These are phyloP conservation scores for Cladosporium sp. DNA, from an alignment of 2,329 filamentous ascomycete genomes.

Conservation along the genomic window DNA sequence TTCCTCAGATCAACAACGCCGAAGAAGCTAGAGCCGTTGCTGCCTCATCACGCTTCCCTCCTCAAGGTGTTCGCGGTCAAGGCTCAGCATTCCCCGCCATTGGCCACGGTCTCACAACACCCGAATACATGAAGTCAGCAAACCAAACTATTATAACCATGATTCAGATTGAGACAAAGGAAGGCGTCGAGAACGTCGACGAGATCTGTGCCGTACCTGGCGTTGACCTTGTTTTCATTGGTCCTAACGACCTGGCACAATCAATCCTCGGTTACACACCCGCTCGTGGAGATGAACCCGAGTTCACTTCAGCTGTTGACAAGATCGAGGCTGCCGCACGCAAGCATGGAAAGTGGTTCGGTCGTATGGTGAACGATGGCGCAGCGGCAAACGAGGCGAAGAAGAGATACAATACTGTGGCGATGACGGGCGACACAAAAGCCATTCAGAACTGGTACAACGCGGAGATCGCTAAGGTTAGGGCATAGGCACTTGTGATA, in stretches of 20 bases:
- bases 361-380: constrained; percentile 48
- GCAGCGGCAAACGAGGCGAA: constrained; percentile 44
- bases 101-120: constrained; percentile 46
- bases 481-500: not conserved
- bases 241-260: constrained; percentile 53
- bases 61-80: constrained; percentile 48
- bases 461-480: constrained; percentile 11
- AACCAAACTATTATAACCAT: constrained; percentile 50
- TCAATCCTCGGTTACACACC: constrained; percentile 47
- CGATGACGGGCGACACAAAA: constrained; percentile 22
- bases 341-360: constrained; percentile 63
- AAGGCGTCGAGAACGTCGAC: constrained; percentile 31
- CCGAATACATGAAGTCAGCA: constrained; percentile 49
- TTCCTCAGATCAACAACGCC: constrained; percentile 17
- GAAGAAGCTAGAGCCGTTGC: constrained; percentile 38
- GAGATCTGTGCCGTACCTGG: constrained; percentile 9
- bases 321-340: constrained; percentile 53
- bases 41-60: constrained; percentile 51
- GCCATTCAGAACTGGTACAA: constrained; percentile 29
- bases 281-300: constrained; percentile 38
- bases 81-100: constrained; percentile 47
- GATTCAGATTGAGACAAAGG: constrained; percentile 42
- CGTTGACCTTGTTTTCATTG: constrained; percentile 11
- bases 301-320: constrained; percentile 46
- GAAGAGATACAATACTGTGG: constrained; percentile 50